Evolutionary conservation across 202 grass and related monocot species (phyloP).

Genomic region (Alloteropsis angusta): DNA sequence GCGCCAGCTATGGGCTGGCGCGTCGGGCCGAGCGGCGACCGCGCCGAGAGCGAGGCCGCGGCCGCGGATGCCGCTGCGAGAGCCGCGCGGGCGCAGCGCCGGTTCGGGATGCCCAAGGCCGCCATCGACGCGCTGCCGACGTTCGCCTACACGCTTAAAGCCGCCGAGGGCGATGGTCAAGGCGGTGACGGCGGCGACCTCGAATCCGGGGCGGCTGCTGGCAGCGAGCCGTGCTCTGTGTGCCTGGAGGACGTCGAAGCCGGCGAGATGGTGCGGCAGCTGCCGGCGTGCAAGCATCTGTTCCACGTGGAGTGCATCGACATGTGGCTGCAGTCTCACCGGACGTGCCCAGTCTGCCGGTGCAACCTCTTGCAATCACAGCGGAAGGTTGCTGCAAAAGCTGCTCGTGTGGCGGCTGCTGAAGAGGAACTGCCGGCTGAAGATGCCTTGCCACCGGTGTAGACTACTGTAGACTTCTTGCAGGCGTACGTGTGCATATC

Average conservation of each 20-base stretch:
- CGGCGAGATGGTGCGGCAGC: constrained; percentile 4
- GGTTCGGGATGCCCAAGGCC: background rate
- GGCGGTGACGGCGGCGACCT: background rate
- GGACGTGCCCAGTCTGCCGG: constrained; percentile 16
- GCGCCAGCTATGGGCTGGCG: background rate
- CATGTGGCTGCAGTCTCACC: constrained; percentile 19
- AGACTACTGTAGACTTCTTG: too few species aligned
- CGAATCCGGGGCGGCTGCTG: background rate
- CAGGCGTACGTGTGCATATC: too few species aligned
- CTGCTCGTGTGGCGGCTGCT: background rate
- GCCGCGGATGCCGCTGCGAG: background rate
- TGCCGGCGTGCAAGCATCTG: constrained; percentile 16
- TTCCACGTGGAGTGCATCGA: constrained; percentile 35
- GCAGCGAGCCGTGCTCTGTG: background rate
- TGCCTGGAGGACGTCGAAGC: background rate
- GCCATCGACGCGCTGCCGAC: constrained; percentile 4
- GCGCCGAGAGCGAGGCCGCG: background rate
- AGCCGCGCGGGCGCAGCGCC: background rate
- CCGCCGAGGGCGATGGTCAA: too few species aligned
- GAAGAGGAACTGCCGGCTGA: background rate
- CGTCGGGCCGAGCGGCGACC: too few species aligned
- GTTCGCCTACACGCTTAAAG: background rate
- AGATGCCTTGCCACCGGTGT: background rate
- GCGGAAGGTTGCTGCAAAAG: background rate
- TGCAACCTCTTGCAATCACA: background rate